These are phyloP conservation scores for Immersiella caudata DNA, from an alignment of 495 filamentous ascomycete genomes.

Conservation along the genomic window DNA sequence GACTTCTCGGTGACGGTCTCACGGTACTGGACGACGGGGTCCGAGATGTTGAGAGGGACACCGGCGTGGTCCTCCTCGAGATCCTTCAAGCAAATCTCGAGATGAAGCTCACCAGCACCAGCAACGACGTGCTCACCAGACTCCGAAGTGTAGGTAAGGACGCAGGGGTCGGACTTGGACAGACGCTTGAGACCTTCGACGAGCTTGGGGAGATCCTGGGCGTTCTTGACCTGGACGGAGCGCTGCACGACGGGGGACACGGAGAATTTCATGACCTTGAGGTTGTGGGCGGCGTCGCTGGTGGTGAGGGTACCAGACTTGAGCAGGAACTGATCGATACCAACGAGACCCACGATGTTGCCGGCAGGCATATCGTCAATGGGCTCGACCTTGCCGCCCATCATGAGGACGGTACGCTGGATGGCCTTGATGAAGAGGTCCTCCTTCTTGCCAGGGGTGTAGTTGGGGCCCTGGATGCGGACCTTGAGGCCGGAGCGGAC, in stretches of 20 bases:
- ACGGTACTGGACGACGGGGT: conserved; percentile 97
- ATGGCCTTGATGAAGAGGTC: conserved; percentile 99
- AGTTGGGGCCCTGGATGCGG: conserved; percentile 99
- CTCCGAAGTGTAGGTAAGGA: conserved; percentile 82
- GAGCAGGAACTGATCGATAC: conserved; percentile 99
- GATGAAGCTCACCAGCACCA: conserved; percentile 97
- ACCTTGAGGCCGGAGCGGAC: conserved; percentile 98
- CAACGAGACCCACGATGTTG: conserved; percentile 99
- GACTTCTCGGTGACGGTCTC: conserved; percentile 84
- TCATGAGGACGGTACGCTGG: conserved; percentile 99
- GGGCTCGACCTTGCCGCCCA: conserved; percentile 98
- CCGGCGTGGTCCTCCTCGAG: conserved; percentile 99
- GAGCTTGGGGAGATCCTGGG: conserved; percentile 98
- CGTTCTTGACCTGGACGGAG: conserved; percentile 99
- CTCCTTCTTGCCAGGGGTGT: conserved; percentile 95
- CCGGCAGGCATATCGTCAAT: conserved; percentile 99
- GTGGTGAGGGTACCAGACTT: conserved; percentile 99
- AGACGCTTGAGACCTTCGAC: conserved; percentile 99
- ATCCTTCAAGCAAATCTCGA: conserved; percentile 99
- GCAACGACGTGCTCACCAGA: conserved; percentile 99
- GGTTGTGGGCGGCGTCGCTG: conserved; percentile 95
- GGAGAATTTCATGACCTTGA: conserved; percentile 99
- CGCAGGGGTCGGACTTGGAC: conserved; percentile 99
- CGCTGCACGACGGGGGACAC: conserved; percentile 98
- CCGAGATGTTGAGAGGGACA: conserved; percentile 93